A percentile compares a stretch with the other conserved stretches of the same genome.
These are phyloP conservation scores for Colletotrichum sp. DNA, from an alignment of 2,329 filamentous ascomycete species.

Conservation along the genomic window DNA sequence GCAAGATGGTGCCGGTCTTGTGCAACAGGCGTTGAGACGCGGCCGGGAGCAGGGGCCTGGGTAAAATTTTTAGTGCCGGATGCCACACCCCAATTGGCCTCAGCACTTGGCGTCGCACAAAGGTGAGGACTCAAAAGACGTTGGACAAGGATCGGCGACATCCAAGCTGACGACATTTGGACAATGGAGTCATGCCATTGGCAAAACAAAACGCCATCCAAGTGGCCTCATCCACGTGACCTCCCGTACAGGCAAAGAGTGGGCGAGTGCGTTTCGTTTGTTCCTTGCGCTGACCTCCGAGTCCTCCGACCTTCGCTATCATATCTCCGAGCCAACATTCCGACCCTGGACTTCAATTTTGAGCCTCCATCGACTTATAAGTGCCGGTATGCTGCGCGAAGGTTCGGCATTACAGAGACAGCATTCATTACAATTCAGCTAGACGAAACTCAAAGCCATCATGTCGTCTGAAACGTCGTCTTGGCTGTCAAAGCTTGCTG, in stretches of 20 bases:
- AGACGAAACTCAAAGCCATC: background rate
- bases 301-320: background rate
- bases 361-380: background rate
- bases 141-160: background rate
- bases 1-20: background rate
- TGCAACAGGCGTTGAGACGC: background rate
- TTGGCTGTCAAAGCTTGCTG: constrained; percentile 16
- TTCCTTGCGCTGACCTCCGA: background rate
- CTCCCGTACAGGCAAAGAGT: background rate
- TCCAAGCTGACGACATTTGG: background rate
- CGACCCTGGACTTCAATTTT: background rate
- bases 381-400: background rate
- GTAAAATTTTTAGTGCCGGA: background rate
- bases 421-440: background rate
- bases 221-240: background rate
- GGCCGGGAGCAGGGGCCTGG: background rate
- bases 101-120: background rate
- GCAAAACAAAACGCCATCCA: background rate
- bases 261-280: background rate
- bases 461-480: background rate
- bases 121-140: background rate
- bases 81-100: background rate
- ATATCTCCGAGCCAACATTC: constrained; percentile 9
- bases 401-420: background rate
- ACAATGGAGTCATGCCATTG: background rate